Conservation (phyloP, 1,284 basidiomycete genomes). For the Sanghuangporus sanghuang region DNA sequence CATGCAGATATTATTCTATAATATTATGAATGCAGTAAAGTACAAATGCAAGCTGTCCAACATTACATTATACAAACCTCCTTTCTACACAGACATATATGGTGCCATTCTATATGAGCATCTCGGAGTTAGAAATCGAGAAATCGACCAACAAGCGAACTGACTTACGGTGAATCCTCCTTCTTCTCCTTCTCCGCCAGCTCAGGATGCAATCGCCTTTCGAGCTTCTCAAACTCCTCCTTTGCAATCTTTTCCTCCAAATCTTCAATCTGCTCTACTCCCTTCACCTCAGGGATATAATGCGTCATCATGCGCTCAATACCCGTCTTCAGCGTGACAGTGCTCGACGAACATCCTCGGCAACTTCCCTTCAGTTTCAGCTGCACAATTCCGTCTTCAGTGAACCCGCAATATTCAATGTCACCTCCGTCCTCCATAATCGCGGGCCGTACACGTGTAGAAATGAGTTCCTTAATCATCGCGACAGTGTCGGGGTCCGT, state of each 20-base stretch:
- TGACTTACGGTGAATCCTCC: slow-evolving; percentile 36
- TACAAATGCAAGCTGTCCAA: neutral
- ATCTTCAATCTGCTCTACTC: slow-evolving; percentile 95
- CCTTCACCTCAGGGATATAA: slow-evolving; percentile 96
- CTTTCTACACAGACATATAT: slow-evolving; percentile 55
- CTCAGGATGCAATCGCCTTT: slow-evolving; percentile 62
- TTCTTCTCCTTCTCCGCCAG: slow-evolving; percentile 30
- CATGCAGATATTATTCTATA: neutral
- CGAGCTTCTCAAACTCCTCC: slow-evolving; percentile 90
- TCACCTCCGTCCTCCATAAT: slow-evolving; percentile 96
- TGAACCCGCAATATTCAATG: slow-evolving; percentile 78
- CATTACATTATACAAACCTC: neutral
- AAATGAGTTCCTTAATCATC: slow-evolving; percentile 98
- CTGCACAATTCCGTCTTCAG: slow-evolving; percentile 54
- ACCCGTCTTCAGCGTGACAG: slow-evolving; percentile 92
- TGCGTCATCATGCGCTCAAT: slow-evolving; percentile 99
- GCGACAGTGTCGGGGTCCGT: slow-evolving; percentile 97
- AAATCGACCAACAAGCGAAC: neutral
- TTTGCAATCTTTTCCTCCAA: slow-evolving; percentile 86
- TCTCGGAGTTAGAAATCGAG: slow-evolving; percentile 5
- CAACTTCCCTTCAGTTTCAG: slow-evolving; percentile 96
- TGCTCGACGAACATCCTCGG: slow-evolving; percentile 88
- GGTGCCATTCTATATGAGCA: slow-evolving; percentile 54
- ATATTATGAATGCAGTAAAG: neutral
- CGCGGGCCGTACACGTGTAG: slow-evolving; percentile 91